Base-by-base conservation (phyloP, 2,329 filamentous ascomycete species). In the Fusarium sterilihyphosum region DNA sequence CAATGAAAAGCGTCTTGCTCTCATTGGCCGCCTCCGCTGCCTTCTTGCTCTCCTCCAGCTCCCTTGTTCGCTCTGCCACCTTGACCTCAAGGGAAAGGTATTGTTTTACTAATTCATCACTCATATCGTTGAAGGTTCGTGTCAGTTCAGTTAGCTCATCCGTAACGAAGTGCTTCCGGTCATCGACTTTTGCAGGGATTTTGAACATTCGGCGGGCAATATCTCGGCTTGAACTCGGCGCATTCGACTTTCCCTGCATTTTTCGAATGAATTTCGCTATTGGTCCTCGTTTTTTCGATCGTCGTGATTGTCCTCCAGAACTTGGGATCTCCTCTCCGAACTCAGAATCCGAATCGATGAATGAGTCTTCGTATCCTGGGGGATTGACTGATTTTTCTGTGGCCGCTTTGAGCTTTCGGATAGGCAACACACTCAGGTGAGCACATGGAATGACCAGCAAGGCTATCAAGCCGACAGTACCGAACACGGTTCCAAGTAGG, bases 1-100 rank as follows among this genome's bases (percentile, higher is more conserved):
- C 96, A 73, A 99, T 97, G 84, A 98, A 98, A 14, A 98, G 87
- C 0, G 96, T 98, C 84, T 99, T 99, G 86, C 94, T 97, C 83
- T 98, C 94, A 78, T 98, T 98, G 8, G 95, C 95, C n/a, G 94
- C 93, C 82, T 98, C 95, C 3, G 95, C 95, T 3, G 94, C 94
- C 83, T 94, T 94, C 81, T 98, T 98, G 84, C 93, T 97, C 70
- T 94, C 90, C 79, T 97, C 94, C 2, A 98, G 86, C 82, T 98
- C 93, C 41, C 90, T 90, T 1, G 95, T 98, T 63, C 95, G 88
- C 80, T 95, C 91, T 12, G 90, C 90, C 2, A 98, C 95, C 77
- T 96, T 92, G 65, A 96, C 92, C 81, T 98, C 95, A 2, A 98
- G 86, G 17, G 90, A 91, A 37, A 92, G 91, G 79, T 98, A 98